These are phyloP conservation scores for Lycium barbarum DNA, from an alignment of 257 asterid genomes.

Conservation along the genomic window DNA sequence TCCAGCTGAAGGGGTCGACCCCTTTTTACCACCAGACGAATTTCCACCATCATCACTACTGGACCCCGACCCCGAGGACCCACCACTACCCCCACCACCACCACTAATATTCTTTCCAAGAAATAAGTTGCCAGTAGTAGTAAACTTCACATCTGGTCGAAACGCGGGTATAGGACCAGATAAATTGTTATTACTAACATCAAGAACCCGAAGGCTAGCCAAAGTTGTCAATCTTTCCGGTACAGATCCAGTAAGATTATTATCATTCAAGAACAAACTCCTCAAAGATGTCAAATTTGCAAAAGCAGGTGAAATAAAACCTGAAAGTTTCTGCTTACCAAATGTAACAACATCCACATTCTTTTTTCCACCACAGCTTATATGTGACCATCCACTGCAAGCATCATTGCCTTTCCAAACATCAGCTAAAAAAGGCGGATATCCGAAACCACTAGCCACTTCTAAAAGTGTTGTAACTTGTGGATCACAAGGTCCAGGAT, in stretches of 20 bases:
- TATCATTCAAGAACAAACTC: conserved; percentile 68
- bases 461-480: conserved; percentile 75
- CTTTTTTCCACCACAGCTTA: conserved; percentile 55
- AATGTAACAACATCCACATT: conserved; percentile 68
- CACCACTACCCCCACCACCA: conserved; percentile 53
- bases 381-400: conserved; percentile 64
- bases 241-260: conserved; percentile 70
- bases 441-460: conserved; percentile 77
- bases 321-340: conserved; percentile 59
- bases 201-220: conserved; percentile 64
- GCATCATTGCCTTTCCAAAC: conserved; percentile 77
- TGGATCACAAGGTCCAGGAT: conserved; percentile 81
- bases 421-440: conserved; percentile 67
- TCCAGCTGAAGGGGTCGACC: conserved; percentile 59
- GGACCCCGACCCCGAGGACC: conserved; percentile 42
- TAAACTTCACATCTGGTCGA: conserved; percentile 48
- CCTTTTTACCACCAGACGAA: conserved; percentile 46
- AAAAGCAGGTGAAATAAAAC: conserved; percentile 75
- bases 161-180: conserved; percentile 66
- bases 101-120: conserved; percentile 56
- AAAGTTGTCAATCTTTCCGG: conserved; percentile 61
- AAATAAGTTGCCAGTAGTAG: conserved; percentile 50
- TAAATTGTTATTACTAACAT: conserved; percentile 77
- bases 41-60: conserved; percentile 38
- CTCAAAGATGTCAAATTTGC: conserved; percentile 72